Percentiles rank a stretch among this genome's conserved stretches.
phyloP scores from a whole-genome alignment of 441 rosid species.

The Syzygium syzygioides region DNA sequence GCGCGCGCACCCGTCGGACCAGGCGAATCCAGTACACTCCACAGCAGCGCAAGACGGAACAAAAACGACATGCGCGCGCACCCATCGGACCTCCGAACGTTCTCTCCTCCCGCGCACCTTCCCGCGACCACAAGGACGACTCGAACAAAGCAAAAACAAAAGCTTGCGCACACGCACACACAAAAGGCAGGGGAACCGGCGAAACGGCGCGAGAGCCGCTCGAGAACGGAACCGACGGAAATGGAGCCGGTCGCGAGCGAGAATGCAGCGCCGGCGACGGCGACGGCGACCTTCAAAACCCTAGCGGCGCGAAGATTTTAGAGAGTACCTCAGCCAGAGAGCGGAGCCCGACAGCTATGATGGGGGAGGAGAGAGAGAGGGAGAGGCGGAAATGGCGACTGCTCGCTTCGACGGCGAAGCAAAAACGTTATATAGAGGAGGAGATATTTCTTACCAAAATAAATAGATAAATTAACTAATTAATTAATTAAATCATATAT shows the following conservation, averaged over 20 bases:
- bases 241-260: background rate
- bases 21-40: background rate
- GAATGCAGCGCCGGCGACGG: background rate
- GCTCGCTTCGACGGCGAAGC: background rate
- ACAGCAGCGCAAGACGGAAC: background rate
- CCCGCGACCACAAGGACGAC: background rate
- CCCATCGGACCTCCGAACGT: background rate
- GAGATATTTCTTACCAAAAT: background rate
- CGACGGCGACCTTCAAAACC: background rate
- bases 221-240: background rate
- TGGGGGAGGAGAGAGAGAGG: background rate
- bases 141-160: background rate
- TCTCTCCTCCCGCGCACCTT: background rate
- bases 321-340: background rate
- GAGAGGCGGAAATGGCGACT: background rate
- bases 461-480: background rate
- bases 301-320: background rate
- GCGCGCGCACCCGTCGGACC: too few species aligned
- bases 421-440: background rate
- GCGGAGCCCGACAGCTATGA: background rate
- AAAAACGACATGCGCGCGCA: background rate
- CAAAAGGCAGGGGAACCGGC: background rate
- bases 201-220: background rate
- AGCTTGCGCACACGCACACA: background rate
- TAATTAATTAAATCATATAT: background rate